Evolutionary conservation across 805 yeast genomes (phyloP).

Genomic region (Phaffomyces opuntiae): DNA sequence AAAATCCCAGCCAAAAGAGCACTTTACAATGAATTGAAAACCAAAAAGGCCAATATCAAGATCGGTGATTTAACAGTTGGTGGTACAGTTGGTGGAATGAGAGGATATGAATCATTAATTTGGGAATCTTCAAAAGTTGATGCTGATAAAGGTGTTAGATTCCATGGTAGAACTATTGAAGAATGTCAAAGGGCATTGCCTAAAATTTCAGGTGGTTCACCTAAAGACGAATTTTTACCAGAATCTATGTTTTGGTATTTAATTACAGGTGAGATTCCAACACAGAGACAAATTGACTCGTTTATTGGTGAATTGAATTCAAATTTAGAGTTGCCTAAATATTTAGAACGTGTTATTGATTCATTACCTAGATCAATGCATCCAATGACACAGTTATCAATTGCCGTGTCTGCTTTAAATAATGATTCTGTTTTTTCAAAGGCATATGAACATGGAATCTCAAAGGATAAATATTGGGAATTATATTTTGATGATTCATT

Average conservation of each 20-base stretch:
- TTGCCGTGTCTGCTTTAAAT: slow-evolving; percentile 69
- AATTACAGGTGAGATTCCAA: slow-evolving; percentile 67
- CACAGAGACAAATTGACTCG: slow-evolving; percentile 48
- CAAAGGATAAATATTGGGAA: slow-evolving; percentile 70
- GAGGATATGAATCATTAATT: slow-evolving; percentile 65
- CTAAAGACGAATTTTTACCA: slow-evolving; percentile 39
- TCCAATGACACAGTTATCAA: slow-evolving; percentile 80
- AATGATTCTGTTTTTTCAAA: slow-evolving; percentile 64
- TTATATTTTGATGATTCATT: slow-evolving; percentile 66
- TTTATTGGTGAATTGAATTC: slow-evolving; percentile 58
- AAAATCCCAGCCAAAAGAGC: slow-evolving; percentile 36
- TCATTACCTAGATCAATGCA: slow-evolving; percentile 58
- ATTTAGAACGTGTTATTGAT: slow-evolving; percentile 54
- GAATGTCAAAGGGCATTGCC: slow-evolving; percentile 66
- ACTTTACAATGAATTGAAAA: slow-evolving; percentile 33
- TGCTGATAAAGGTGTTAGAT: slow-evolving; percentile 68
- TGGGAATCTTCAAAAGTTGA: slow-evolving; percentile 81
- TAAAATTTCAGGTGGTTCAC: slow-evolving; percentile 25
- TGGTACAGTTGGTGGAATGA: slow-evolving; percentile 63
- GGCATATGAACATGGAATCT: slow-evolving; percentile 64
- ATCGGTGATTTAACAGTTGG: slow-evolving; percentile 41
- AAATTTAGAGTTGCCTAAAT: slow-evolving; percentile 57
- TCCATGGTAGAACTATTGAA: slow-evolving; percentile 70
- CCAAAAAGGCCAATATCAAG: slow-evolving; percentile 26
- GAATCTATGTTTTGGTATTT: slow-evolving; percentile 75